Conservation (phyloP, 2,329 filamentous ascomycete species). For the Colletotrichum tropicale region DNA sequence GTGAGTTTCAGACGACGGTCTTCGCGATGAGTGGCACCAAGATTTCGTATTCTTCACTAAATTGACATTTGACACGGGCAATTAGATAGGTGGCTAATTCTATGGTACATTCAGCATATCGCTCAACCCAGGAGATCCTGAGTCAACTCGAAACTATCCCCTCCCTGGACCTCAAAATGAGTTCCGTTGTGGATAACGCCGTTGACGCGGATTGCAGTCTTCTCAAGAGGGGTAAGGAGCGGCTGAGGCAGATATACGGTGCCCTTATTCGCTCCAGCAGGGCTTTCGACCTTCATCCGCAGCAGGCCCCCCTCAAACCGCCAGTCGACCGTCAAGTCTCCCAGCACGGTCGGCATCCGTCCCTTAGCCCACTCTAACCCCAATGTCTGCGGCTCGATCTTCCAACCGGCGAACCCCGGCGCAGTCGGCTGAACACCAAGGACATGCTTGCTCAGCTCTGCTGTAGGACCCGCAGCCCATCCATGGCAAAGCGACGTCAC, state of each 20-base stretch:
- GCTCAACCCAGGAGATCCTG: no score
- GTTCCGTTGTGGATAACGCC: not conserved
- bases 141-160: not conserved
- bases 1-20: no score
- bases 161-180: not conserved
- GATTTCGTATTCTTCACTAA: no score
- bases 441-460: conserved; percentile 27
- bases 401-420: conserved; percentile 26
- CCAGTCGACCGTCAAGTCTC: not conserved
- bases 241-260: not conserved
- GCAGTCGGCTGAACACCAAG: conserved; percentile 26
- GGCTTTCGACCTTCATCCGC: conserved; percentile 4
- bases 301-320: not conserved
- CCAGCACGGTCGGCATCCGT: not conserved
- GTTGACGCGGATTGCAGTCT: not conserved
- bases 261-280: not conserved
- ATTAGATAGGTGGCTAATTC: no score
- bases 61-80: no score
- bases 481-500: conserved; percentile 36
- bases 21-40: no score
- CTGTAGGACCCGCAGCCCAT: conserved; percentile 36
- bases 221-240: not conserved
- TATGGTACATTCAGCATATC: no score
- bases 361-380: conserved; percentile 22
- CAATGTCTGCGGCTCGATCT: conserved; percentile 23